Percentiles rank a stretch among this genome's conserved stretches.
These are phyloP conservation scores for Cryphonectria carpinicola DNA, from an alignment of 2,329 filamentous ascomycete species.

Conservation along the genomic window DNA sequence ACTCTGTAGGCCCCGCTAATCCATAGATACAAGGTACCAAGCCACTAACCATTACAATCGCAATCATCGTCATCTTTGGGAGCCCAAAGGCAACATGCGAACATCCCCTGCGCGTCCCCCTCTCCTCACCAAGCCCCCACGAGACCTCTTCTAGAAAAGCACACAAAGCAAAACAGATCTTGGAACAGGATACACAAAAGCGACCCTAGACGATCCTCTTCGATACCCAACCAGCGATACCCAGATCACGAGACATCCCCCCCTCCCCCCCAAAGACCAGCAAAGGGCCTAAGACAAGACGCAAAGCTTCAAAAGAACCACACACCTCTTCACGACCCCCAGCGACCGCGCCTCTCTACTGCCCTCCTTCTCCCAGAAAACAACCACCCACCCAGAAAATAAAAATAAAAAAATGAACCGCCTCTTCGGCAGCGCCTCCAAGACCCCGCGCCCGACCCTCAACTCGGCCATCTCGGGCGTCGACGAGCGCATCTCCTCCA, in stretches of 20 bases:
- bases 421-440: slow-evolving; percentile 87
- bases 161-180: neutral
- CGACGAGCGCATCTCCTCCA: slow-evolving; percentile 79
- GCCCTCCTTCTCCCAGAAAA: slow-evolving; percentile 33
- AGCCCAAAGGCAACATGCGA: neutral
- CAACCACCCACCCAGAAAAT: no score
- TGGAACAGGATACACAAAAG: neutral
- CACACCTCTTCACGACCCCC: neutral
- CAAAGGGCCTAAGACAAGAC: no score
- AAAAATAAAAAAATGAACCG: slow-evolving; percentile 73
- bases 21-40: neutral
- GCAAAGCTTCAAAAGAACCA: neutral
- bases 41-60: neutral
- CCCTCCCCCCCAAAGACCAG: no score
- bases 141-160: neutral
- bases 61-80: neutral
- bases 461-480: slow-evolving; percentile 82
- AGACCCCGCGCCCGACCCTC: slow-evolving; percentile 87
- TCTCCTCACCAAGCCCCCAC: neutral
- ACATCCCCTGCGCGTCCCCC: neutral
- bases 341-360: no score
- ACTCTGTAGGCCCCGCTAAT: neutral
- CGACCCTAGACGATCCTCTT: neutral
- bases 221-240: neutral
- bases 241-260: neutral